Evolutionary conservation across 179 eudicot genomes (phyloP), one percentile per base, ranked within the genome.

Genomic region (Nepenthes alata): DNA sequence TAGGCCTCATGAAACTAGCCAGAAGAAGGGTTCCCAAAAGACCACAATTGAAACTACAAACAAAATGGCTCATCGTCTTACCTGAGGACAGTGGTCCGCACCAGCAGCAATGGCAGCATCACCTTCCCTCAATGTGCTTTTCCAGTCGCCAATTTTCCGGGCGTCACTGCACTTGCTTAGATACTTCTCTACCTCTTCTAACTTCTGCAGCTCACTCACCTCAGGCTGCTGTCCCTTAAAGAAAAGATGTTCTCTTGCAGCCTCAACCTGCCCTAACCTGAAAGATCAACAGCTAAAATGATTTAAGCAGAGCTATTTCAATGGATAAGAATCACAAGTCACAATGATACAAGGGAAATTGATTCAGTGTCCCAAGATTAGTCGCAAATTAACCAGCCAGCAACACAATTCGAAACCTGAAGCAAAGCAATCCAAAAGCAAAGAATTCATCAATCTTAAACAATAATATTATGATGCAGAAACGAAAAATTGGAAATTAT

Each of bases 191-290:
- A 94, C 73, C 11, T 62, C 58, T 71, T 82, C 82, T 69, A 93
- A 65, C 72, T 87, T 89, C 50, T 66, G 78, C 74, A 86, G 38
- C 71, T 83, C 94, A 4, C 59, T 60, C 25, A 78, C 72, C 54
- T 83, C 95, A 1, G 87, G 83, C 55, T 70, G 78, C 47, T 61
- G 72, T 4, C 96, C 98, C 8, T 71, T 76, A 64, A 70, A 72
- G 67, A 61, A 78, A 44, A 94, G 68, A 78, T 94, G 95, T 67
- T 70, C 76, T 70, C 82, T 77, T 41, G 99, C 96, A 77, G 65
- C 79, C 56, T 87, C 96, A 62, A 87, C 81, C 82, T 80, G 95
- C 49, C 99, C 97, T 77, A 94, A 66, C 68, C 99, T 94, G 83
- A 57, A 61, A 47, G 13, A 57, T 35, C 6, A 12, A 9, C 11